Evolutionary conservation across 768 basidiomycete genomes (phyloP).

Genomic region (Kwoniella sp.): DNA sequence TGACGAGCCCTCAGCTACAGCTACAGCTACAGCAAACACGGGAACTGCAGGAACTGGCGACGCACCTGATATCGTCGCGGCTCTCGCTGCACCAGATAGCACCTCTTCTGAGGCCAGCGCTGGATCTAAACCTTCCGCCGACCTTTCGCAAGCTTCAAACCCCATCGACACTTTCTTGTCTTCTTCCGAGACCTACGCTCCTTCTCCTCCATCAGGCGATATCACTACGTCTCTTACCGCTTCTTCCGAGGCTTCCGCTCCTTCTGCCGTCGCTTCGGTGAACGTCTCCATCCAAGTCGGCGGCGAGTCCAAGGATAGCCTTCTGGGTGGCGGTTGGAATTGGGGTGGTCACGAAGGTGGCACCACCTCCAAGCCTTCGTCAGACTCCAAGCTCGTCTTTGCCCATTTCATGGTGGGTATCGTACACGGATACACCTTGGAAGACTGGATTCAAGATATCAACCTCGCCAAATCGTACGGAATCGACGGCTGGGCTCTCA

Average conservation of each 20-base stretch:
- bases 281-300: neutral
- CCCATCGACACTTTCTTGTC: conserved; percentile 26
- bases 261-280: neutral
- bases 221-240: neutral
- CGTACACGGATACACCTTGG: conserved; percentile 41
- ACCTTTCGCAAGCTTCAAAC: conserved; percentile 6
- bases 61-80: conserved; percentile 1
- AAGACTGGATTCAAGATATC: conserved; percentile 48
- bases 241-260: neutral
- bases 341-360: neutral
- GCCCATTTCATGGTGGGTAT: conserved; percentile 56
- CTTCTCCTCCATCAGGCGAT: neutral
- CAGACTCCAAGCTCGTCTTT: conserved; percentile 44
- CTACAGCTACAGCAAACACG: neutral
- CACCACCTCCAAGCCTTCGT: neutral
- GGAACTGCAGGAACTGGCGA: neutral
- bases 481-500: conserved; percentile 52
- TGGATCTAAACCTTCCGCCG: neutral
- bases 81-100: neutral
- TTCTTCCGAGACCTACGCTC: neutral
- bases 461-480: conserved; percentile 46
- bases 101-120: neutral
- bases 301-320: neutral
- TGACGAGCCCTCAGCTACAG: neutral
- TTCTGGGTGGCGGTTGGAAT: neutral